These are phyloP conservation scores for Gymnopilus junonius DNA, from an alignment of 768 basidiomycete genomes.

Conservation along the genomic window DNA sequence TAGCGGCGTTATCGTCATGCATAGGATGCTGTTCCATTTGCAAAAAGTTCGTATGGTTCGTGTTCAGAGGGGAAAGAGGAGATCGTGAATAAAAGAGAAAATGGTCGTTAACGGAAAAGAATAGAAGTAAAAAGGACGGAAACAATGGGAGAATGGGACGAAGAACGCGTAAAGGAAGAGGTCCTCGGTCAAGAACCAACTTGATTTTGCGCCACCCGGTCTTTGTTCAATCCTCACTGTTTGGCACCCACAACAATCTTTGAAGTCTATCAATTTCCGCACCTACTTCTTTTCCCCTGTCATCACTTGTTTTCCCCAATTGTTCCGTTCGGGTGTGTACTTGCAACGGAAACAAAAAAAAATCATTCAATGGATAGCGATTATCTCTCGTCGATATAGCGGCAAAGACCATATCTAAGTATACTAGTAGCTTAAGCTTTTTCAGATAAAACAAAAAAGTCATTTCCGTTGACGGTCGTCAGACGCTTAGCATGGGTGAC, in stretches of 20 bases:
- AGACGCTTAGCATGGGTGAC: not conserved
- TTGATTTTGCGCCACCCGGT: constrained; percentile 14
- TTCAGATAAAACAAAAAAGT: not conserved
- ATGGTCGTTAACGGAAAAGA: constrained; percentile 38
- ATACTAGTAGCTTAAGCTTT: not conserved
- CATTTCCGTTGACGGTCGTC: not conserved
- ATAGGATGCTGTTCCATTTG: constrained; percentile 55
- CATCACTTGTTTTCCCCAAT: not conserved
- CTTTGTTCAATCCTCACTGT: constrained; percentile 21
- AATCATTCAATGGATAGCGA: not conserved
- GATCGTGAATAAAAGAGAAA: constrained; percentile 32
- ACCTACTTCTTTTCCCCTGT: constrained; percentile 2
- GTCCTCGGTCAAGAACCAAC: constrained; percentile 18
- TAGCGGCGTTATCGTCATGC: constrained; percentile 51
- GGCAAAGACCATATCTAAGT: not conserved
- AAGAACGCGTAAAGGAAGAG: constrained; percentile 18
- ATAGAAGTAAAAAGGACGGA: constrained; percentile 39
- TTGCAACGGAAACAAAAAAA: not conserved
- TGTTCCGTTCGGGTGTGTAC: not conserved
- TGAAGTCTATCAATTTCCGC: constrained; percentile 2
- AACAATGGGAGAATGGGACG: constrained; percentile 27
- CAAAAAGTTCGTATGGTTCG: constrained; percentile 36
- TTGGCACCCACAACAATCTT: constrained; percentile 20
- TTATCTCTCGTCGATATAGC: not conserved
- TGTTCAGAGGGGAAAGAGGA: constrained; percentile 22